Base-by-base conservation (phyloP, 164 flowering plant species). In the Chloranthus sessilifolius region DNA sequence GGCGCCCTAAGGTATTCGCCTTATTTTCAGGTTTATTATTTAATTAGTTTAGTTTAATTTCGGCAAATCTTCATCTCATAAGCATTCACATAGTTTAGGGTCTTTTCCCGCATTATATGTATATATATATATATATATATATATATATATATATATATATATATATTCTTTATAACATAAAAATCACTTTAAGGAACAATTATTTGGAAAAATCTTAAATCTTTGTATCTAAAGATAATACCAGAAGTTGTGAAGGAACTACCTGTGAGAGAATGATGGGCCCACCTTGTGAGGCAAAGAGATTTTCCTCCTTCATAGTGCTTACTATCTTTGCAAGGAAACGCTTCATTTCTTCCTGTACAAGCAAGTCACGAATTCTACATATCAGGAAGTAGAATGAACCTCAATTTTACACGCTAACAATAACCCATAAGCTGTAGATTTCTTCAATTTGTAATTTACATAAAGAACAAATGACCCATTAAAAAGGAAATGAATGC, bases 261-360 rank as follows among this genome's bases (percentile, higher is more conserved):
- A 75, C 81, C 81, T 81, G 87, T 10, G 83, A 65, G 10, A 78
- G 72, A 57, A 81, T 81, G 50, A 78, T 74, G 24, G 87, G 87
- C n/a, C 83, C 87, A 21, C 83, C 83, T 65, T 81, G 78, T 24
- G 88, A 57, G 43, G 79, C 78, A 68, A 67, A 81, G 24, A 78
- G 75, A 11, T 63, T 68, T 61, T 74, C 76, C 25, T 69, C 71
- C 65, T 75, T 75, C 82, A 80, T 75, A 39, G 73, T 44, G 34
- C 19, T n/a, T 0, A 75, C 82, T 39, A 80, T 77, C 46, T 77
- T 80, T 4, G 65, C 34, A 11, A 72, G 69, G 46, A 80, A 80
- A 10, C 52, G 59, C 56, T 69, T 22, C 86, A 80, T 75, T 65
- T 73, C 82, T 4, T 33, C 47, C 81, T 80, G 77, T 52, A 61